Base-by-base conservation (phyloP, 495 filamentous ascomycete genomes). In the Aspergillus taichungensis region DNA sequence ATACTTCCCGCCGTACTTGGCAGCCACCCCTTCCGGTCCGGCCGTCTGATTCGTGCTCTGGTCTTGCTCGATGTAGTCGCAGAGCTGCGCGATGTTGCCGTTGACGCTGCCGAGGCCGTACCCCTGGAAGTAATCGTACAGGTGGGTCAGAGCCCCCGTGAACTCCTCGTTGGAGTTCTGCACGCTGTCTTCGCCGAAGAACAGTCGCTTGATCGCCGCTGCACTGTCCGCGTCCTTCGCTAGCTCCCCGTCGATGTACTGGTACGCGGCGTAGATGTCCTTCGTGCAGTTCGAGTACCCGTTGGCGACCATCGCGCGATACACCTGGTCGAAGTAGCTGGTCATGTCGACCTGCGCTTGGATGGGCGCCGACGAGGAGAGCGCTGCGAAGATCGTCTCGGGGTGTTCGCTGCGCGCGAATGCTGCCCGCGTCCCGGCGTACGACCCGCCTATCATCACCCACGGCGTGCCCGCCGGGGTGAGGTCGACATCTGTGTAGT, bases 371-470 rank as follows among this genome's bases (percentile, higher is more conserved):
- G 77, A 80, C 0, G 78, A 76, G 3, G 78, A 67, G 49, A 53
- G 80, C 0, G 73, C 55, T 0, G 76, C 71, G 47, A 60, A 77
- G 30, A 82, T 76, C 5, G 74, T 80, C 6, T 77, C 68, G 0
- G 79, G 78, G 41, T 80, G 80, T 40, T 67, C 57, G 8, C 74
- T 55, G 12, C 78, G 74, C 50, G 73, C 68, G 40, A 79, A 68
- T 0, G 77, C 76, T 0, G 73, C 65, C 3, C 77, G 69, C 49
- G 73, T 72, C 1, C 78, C 78, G 5, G 78, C 57, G 54, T 82
- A 81, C 8, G 75, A 78, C 8, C 75, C 77, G 35, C 78, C 78
- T 1, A 80, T 42, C 61, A 79, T 75, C 29, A 82, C 56, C 77
- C 78, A 82, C 6, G 78, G 78, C 0, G 75, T 74, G 1, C 46